These are phyloP conservation scores for Silene coronaria DNA, from an alignment of 179 eudicot genomes.

Conservation along the genomic window DNA sequence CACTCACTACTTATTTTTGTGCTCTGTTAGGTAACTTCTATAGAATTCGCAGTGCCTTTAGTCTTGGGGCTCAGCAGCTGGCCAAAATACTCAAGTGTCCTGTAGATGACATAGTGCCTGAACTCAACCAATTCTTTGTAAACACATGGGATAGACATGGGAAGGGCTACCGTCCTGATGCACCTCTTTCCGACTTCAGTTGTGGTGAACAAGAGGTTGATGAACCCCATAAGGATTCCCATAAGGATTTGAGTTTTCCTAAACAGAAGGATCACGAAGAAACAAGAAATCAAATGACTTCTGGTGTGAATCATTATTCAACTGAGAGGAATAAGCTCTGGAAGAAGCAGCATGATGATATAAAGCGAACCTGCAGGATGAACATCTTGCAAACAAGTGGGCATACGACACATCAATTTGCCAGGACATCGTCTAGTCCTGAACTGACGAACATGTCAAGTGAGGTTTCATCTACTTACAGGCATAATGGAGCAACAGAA, in stretches of 20 bases:
- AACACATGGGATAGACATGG: conserved; percentile 59
- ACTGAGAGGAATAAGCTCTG: conserved; percentile 20
- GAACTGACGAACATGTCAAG: conserved; percentile 35
- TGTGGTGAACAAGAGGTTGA: conserved; percentile 4
- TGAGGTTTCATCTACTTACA: conserved; percentile 20
- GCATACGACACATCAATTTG: conserved; percentile 34
- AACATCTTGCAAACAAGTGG: conserved; percentile 28
- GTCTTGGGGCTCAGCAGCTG: conserved; percentile 48
- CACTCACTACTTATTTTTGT: conserved; percentile 7
- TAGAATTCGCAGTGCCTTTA: conserved; percentile 61
- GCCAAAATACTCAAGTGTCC: conserved; percentile 47
- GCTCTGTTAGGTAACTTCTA: conserved; percentile 47
- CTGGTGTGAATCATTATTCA: conserved; percentile 24
- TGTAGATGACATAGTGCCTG: conserved; percentile 35
- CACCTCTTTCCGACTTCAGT: conserved; percentile 6
- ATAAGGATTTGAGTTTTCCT: conserved; percentile 15
- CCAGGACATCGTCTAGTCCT: conserved; percentile 48
- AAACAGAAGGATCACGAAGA: conserved; percentile 19
- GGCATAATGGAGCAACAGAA: conserved; percentile 25
- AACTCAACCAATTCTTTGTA: conserved; percentile 46
- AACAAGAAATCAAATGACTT: conserved; percentile 21
- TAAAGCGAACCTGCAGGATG: conserved; percentile 21
- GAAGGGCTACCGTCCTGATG: conserved; percentile 44
- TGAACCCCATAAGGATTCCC: conserved; percentile 17
- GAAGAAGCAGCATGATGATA: conserved; percentile 26